A percentile compares a stretch with the other conserved stretches of the same genome.
Conservation (phyloP, 2,329 filamentous ascomycete genomes). For the Diaporthe sp. region DNA sequence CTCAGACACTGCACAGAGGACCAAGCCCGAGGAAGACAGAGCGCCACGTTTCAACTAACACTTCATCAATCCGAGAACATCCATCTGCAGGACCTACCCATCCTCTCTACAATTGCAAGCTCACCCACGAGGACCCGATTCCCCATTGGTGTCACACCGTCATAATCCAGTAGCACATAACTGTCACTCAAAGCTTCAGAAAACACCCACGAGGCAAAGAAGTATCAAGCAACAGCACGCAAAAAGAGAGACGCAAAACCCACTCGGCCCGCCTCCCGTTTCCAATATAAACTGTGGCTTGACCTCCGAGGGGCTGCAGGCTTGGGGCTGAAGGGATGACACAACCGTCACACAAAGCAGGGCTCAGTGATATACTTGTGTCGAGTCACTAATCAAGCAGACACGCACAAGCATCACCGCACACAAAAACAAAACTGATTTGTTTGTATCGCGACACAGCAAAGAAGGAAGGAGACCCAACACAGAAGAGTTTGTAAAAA, state of each 20-base stretch:
- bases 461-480: background rate
- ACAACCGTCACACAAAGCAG: background rate
- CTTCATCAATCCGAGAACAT: background rate
- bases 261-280: background rate
- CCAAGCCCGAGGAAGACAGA: too few species aligned
- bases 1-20: background rate
- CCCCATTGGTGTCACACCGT: too few species aligned
- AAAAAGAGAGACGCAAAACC: background rate
- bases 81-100: background rate
- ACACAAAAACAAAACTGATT: background rate
- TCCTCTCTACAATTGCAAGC: background rate
- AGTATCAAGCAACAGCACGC: background rate
- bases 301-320: background rate
- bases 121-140: background rate
- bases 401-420: constrained; percentile 2
- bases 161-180: background rate
- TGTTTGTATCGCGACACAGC: too few species aligned
- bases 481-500: background rate
- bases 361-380: constrained; percentile 1
- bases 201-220: background rate
- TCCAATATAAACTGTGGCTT: background rate
- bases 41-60: background rate
- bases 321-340: constrained; percentile 1
- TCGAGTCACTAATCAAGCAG: background rate
- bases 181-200: background rate